Base-by-base conservation (phyloP, 805 yeast genomes). In the Ogataea degrootiae region DNA sequence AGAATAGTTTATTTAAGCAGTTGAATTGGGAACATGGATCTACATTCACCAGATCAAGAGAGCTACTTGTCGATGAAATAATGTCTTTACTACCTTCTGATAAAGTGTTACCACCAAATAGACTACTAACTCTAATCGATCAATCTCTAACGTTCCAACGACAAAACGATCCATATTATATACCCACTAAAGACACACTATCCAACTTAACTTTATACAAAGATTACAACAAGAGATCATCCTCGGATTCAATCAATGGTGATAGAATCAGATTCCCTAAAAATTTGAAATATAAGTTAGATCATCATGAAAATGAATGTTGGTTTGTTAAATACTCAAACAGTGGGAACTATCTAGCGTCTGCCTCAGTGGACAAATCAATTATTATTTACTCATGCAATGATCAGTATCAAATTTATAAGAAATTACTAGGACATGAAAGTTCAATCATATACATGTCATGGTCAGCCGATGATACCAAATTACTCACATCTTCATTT, bases 311-410 rank as follows among this genome's bases (percentile, higher is more conserved):
- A 1, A 80, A 83, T 59, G 96, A 91, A 62, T 92, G 88, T 12
- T 91, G 97, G 97, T 85, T 74, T 60, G 73, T 85, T 14, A 77
- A 78, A 48, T 90, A 87, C 60, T 84, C 94, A 6, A 86, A 89
- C 41, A 76, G 78, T 66, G 97, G 97, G 3, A 75, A 73, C 51
- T 81, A 71, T 53, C 68, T 91, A 37, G 95, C 88, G n/a, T 78
- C 91, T 0, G 85, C 91, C 0, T 81, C 94, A 7, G 75, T 80
- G 15, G 95, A 88, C 60, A 74, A 80, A 6, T 70, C 74, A 22
- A 72, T 87, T 35, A 67, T 80, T 33, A 71, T 90, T 12, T 89
- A 87, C 68, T 85, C 83, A 61, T 85, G 83, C 2, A 60, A 67
- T 4, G 70, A 81, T 39, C 67, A 69, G 35, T 79, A 72, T 56